Conservation (phyloP, 2,329 filamentous ascomycete genomes). For the Epichloe aotearoae region DNA sequence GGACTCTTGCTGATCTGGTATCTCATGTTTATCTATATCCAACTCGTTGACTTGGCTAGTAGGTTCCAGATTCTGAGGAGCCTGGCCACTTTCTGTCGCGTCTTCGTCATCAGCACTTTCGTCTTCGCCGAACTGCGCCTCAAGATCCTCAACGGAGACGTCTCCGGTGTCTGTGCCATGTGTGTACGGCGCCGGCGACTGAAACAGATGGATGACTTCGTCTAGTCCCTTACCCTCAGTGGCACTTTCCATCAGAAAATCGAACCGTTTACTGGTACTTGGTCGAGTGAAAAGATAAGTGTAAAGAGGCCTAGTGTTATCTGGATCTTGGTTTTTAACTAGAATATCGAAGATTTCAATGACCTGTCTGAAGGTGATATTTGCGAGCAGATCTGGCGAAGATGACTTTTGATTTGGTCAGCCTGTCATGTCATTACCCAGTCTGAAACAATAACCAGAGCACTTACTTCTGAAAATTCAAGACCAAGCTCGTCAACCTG, state of each 20-base stretch:
- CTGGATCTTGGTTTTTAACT: constrained; percentile 29
- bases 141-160: constrained; percentile 1
- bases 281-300: constrained; percentile 29
- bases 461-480: constrained; percentile 37
- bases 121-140: constrained; percentile 10
- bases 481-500: constrained; percentile 38
- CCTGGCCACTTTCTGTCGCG: constrained; percentile 9
- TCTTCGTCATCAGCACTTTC: constrained; percentile 10
- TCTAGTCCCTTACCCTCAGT: constrained; percentile 27
- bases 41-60: not conserved
- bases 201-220: constrained; percentile 27
- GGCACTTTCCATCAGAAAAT: constrained; percentile 28
- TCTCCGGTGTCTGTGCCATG: not conserved
- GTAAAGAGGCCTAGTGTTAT: constrained; percentile 25
- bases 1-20: not conserved
- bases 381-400: constrained; percentile 19
- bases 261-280: constrained; percentile 24
- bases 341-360: constrained; percentile 29
- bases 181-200: constrained; percentile 10
- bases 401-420: constrained; percentile 22
- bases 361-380: constrained; percentile 27
- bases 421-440: constrained; percentile 1
- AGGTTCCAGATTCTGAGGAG: constrained; percentile 8
- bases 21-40: not conserved
- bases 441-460: not conserved